These are phyloP conservation scores for Escovopsis weberi DNA, from an alignment of 2,329 filamentous ascomycete species.

Conservation along the genomic window DNA sequence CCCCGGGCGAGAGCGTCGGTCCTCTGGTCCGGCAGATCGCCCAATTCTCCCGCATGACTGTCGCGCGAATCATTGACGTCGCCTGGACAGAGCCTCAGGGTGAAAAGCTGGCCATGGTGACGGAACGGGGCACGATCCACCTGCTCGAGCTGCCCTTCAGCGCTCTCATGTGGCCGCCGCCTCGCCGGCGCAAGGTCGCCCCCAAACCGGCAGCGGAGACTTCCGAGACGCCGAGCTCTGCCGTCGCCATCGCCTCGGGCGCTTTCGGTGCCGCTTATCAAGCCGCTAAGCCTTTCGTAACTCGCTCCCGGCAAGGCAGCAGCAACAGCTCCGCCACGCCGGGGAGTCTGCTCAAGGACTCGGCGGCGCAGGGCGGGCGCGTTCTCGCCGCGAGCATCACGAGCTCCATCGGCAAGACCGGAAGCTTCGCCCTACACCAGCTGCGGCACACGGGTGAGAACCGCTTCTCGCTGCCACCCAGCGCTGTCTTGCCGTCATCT, in stretches of 20 bases:
- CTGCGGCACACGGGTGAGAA: slow-evolving; percentile 64
- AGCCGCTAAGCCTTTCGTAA: slow-evolving; percentile 47
- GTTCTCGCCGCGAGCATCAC: slow-evolving; percentile 61
- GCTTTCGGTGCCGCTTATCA: slow-evolving; percentile 57
- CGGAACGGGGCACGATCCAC: slow-evolving; percentile 89
- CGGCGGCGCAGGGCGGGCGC: slow-evolving; percentile 55
- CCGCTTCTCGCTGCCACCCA: slow-evolving; percentile 51
- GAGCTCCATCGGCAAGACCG: slow-evolving; percentile 61
- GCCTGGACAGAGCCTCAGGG: slow-evolving; percentile 72
- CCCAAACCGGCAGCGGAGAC: slow-evolving; percentile 31
- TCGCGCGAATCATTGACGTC: slow-evolving; percentile 80
- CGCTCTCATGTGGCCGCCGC: slow-evolving; percentile 78
- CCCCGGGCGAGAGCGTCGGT: slow-evolving; percentile 30
- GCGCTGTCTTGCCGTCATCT: slow-evolving; percentile 36
- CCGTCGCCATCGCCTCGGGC: slow-evolving; percentile 56
- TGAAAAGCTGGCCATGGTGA: slow-evolving; percentile 76
- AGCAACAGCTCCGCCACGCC: slow-evolving; percentile 19
- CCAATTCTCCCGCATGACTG: slow-evolving; percentile 80
- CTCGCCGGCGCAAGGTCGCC: slow-evolving; percentile 33
- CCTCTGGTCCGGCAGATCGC: slow-evolving; percentile 68
- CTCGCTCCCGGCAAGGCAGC: slow-evolving; percentile 38
- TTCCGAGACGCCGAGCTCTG: slow-evolving; percentile 35
- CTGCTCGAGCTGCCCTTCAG: slow-evolving; percentile 73
- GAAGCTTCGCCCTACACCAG: slow-evolving; percentile 46
- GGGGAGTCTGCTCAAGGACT: slow-evolving; percentile 36